These are phyloP conservation scores for Avena sativa DNA, from an alignment of 176 grass and related monocot genomes.

Conservation along the genomic window DNA sequence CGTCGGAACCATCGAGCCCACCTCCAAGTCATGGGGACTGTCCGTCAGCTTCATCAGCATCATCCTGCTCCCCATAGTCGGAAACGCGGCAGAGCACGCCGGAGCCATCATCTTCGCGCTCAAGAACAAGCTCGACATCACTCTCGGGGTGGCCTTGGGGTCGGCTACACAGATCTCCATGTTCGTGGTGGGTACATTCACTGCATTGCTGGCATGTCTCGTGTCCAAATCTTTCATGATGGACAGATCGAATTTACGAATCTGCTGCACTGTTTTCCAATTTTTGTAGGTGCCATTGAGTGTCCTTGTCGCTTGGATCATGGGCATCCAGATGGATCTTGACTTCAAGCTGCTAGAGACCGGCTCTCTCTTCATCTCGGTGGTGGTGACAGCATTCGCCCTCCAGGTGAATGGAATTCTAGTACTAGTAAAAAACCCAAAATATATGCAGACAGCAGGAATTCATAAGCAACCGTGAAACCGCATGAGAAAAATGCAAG, in stretches of 20 bases:
- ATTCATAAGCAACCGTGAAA: neutral
- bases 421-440: neutral
- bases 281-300: constrained; percentile 65
- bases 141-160: constrained; percentile 79
- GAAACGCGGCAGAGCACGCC: constrained; percentile 87
- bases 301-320: constrained; percentile 86
- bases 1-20: constrained; percentile 86
- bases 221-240: constrained; percentile 10
- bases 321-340: constrained; percentile 87
- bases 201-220: neutral
- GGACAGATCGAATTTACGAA: neutral
- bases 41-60: constrained; percentile 87
- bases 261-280: constrained; percentile 27
- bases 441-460: neutral
- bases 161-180: constrained; percentile 91
- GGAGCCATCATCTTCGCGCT: constrained; percentile 84
- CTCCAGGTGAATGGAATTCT: constrained; percentile 65
- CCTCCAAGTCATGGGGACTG: constrained; percentile 71
- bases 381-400: constrained; percentile 73
- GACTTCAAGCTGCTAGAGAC: constrained; percentile 89
- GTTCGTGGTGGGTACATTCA: constrained; percentile 75
- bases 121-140: constrained; percentile 89
- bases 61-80: constrained; percentile 83
- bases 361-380: constrained; percentile 67
- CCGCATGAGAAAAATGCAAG: too few relatives aligned